Evolutionary conservation across 345 rosid species (phyloP), one percentile per base, ranked within the genome.

Genomic region (Hibiscus tridactylites): DNA sequence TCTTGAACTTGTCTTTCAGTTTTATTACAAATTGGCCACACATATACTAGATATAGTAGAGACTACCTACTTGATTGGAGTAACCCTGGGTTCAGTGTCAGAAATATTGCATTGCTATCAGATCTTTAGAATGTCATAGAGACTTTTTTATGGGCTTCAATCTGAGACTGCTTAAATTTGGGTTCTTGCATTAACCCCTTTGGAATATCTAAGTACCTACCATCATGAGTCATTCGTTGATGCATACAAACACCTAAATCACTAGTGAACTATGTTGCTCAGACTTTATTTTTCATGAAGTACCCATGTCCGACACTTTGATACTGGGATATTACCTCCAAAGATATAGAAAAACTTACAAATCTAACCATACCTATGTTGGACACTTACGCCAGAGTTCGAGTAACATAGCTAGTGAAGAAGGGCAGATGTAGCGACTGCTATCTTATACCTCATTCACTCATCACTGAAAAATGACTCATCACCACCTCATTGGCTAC

Each of bases 171-270:
- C 6, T 39, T 21, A 65, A 24, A 9, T 3, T 9, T 44, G 11
- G 35, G 33, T 65, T 44, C 54, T 65, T 63, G 50, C 4, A 63
- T 63, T 65, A 53, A 65, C 54, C 56, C 53, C 70, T 26, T 13
- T 15, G 57, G 39, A 26, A n/a, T 7, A 8, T 47, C 24, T 7
- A 2, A 47, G 12, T 66, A 15, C 6, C 57, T 26, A 65, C 70
- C 6, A 66, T 50, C 6, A 47, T 15, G 24, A 15, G 57, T 28
- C 57, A 67, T 15, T 26, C 26, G 56, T 47, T 26, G 69, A 24
- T 2, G 0, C 54, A 46, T 46, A 17, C 31, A 9, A 67, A 47
- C 24, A 49, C 39, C 70, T 21, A 65, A 7, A 65, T 42, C 33
- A 65, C 10, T 11, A 10, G 17, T 21, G 33, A 42, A 21, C 47